Conservation (phyloP, 2,329 filamentous ascomycete species). For the Xylaria sp. region DNA sequence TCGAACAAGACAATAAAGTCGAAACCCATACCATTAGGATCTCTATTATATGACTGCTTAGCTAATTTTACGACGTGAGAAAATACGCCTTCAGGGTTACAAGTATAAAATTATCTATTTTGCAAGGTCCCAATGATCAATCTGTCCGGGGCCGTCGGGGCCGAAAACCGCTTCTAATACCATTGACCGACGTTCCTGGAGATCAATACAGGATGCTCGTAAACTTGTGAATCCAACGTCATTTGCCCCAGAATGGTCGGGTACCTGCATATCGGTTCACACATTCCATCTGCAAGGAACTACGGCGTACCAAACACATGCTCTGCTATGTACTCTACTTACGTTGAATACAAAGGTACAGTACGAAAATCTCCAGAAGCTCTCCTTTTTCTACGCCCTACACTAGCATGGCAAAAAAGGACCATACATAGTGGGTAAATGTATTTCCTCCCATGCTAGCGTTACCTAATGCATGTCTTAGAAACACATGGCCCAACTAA, state of each 20-base stretch:
- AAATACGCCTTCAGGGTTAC: background rate
- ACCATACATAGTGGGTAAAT: constrained; percentile 4
- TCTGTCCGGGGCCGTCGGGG: constrained; percentile 8
- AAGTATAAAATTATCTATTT: background rate
- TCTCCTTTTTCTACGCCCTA: background rate
- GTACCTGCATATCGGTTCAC: background rate
- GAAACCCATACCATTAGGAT: constrained; percentile 21
- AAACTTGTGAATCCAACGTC: constrained; percentile 12
- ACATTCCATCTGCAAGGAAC: background rate
- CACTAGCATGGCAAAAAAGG: background rate
- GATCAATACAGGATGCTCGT: constrained; percentile 3
- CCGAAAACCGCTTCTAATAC: constrained; percentile 12
- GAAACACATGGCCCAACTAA: background rate
- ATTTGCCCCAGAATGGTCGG: background rate
- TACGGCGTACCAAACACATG: background rate
- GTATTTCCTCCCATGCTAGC: background rate
- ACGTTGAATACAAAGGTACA: background rate
- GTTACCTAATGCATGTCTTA: background rate
- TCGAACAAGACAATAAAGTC: constrained; percentile 1
- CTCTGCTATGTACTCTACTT: background rate
- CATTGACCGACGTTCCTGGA: background rate
- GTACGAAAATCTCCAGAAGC: background rate
- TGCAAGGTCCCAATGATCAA: background rate
- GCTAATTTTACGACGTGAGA: background rate
- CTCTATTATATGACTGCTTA: constrained; percentile 6